These are phyloP conservation scores for Kickxella alabastrina DNA, from an alignment of 192 early-diverging fungal genomes.

Conservation along the genomic window DNA sequence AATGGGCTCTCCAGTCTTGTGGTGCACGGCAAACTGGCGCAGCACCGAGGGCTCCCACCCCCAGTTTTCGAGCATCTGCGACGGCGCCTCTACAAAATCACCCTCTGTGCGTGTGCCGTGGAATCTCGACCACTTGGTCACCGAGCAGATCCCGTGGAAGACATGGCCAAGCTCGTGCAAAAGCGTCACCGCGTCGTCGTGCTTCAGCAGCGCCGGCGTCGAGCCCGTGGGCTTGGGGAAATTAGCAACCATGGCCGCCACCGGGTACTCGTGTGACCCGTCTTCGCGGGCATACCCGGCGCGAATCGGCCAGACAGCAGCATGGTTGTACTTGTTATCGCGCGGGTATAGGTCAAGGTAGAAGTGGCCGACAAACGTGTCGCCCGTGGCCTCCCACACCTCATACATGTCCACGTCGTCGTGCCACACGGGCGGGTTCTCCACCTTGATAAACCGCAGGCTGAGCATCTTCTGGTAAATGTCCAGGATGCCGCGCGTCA, in stretches of 20 bases:
- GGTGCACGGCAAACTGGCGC: slow-evolving; percentile 61
- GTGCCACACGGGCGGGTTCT: slow-evolving; percentile 65
- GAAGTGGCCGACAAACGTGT: slow-evolving; percentile 65
- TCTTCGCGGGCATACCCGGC: slow-evolving; percentile 58
- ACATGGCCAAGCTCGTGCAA: slow-evolving; percentile 84
- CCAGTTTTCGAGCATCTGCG: slow-evolving; percentile 90
- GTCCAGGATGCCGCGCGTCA: slow-evolving; percentile 64
- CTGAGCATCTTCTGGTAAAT: slow-evolving; percentile 74
- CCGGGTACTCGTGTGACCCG: slow-evolving; percentile 57
- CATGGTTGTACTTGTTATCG: slow-evolving; percentile 71
- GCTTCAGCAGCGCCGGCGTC: slow-evolving; percentile 72
- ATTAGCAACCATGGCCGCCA: slow-evolving; percentile 71
- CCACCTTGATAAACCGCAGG: slow-evolving; percentile 64
- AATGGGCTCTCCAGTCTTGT: slow-evolving; percentile 65
- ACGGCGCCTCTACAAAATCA: slow-evolving; percentile 88
- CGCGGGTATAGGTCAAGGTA: slow-evolving; percentile 75
- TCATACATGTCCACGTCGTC: slow-evolving; percentile 75
- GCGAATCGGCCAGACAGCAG: slow-evolving; percentile 77
- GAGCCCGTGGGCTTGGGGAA: slow-evolving; percentile 63
- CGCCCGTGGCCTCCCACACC: slow-evolving; percentile 65
- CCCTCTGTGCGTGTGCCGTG: slow-evolving; percentile 73
- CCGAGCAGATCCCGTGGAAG: slow-evolving; percentile 63
- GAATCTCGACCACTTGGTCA: slow-evolving; percentile 70
- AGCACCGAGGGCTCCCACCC: slow-evolving; percentile 62
- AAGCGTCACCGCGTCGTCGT: slow-evolving; percentile 75